Base-by-base conservation (phyloP, 2,329 filamentous ascomycete genomes). In the Hirsutella minnesotensis region DNA sequence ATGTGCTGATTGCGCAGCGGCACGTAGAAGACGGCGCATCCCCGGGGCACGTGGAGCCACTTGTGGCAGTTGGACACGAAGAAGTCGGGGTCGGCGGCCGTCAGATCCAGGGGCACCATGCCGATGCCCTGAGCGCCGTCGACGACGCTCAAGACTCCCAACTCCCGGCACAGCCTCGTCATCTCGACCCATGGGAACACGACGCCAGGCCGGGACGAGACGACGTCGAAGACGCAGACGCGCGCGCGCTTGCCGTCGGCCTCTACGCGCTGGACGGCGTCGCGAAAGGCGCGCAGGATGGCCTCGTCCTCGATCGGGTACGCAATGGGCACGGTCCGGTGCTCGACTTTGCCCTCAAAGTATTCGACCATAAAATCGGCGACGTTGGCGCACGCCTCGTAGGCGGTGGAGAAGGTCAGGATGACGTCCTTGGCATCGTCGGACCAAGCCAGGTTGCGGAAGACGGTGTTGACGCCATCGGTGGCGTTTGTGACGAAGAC, bases 41-140 rank as follows among this genome's bases (percentile, higher is more conserved):
- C 83, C 27, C 89, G 79, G 1, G 89, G 90, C 1, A 78, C 76
- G 55, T 78, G 81, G 8, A 95, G 77, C 90, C 90, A 96, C 67
- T 94, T 94, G 67, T 94, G 86, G 52, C 80, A 86, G 59, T 95
- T 95, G 43, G 73, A 82, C 13, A 90, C 74, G 55, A 94, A 86
- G 64, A 94, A 95, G 60, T 95, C 89, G 0, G 87, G 81, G 48
- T 88, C 75, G 3, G 88, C 64, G 4, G 63, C 59, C 0, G 57
- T 49, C 13, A 95, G 63, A 59, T 94, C 76, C 8, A 95, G 60
- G 1, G 73, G 68, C 8, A 95, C 71, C 61, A 92, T 83, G 2
- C 90, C 90, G 20, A 94, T 65, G 1, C 83, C 82, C 61, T 96
- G 90, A 0, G 90, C 90, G 15, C 77, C 89, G 57, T 96, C 90